Evolutionary conservation across 2,329 filamentous ascomycete species (phyloP), one percentile per base, ranked within the genome.

Genomic region (Venturia nashicola): DNA sequence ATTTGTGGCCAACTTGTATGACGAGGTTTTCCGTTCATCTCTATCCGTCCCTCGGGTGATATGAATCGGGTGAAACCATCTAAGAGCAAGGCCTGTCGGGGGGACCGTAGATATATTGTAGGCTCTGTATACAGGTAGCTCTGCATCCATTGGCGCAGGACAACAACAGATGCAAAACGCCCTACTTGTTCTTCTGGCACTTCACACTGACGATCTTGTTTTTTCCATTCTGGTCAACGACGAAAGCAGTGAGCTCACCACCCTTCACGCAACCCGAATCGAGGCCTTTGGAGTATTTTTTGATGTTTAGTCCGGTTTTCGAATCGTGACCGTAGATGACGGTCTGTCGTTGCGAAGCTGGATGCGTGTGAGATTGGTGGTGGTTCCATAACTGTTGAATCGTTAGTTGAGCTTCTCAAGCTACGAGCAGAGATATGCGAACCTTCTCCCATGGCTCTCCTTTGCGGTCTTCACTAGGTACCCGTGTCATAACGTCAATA

Each of bases 301-400:
- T 74, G 20, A 88, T 75, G 70, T 83, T 82, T 34, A 95, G 81
- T 0, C 91, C 91, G 2, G 77, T 76, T 70, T 86, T 86, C 27
- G 90, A 84, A 72, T 97, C 90, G 72, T 97, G 93, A 5, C 92
- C 92, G 74, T 96, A 97, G 65, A 96, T 81, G 48, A 96, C 87
- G 0, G 89, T 90, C 48, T 79, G 83, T 11, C 82, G 78, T 32
- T 73, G 70, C 8, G 70, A 61, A 16, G 62, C 72, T 63, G 32
- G 72, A 67, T 67, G 59, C n/a, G 73, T 67, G 61, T 73, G 72
- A 61, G 70, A 67, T 67, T 75, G 72, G 8, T 69, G 68, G 57
- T 73, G 64, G 66, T 83, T 82, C 76, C 82, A 84, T 59, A 83
- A 72, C 74, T 78, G 64, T 4, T 23, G 14, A 60, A 20, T 27